Evolutionary conservation across 495 filamentous ascomycete genomes (phyloP), one percentile per base, ranked within the genome.

Genomic region (Coniosporium apollinis): DNA sequence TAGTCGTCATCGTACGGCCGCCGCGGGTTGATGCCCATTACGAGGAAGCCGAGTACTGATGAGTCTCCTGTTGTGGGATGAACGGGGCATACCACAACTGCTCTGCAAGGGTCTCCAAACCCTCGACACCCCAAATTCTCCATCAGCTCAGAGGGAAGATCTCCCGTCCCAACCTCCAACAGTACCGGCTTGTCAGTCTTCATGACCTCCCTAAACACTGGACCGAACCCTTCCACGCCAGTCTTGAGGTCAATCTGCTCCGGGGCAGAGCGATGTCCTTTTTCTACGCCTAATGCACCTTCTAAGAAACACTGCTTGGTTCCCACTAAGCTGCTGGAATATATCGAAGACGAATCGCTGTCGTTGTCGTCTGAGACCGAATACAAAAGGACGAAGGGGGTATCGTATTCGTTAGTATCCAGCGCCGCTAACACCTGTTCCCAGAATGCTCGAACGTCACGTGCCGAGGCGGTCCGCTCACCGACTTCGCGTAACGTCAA

Each of bases 1-100:
- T 80, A 82, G 44, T 79, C 75, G 33, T 72, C 66, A 44, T 82
- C 74, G 41, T 74, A 81, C 1, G 67, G 74, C 34, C 75, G 61
- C 19, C 76, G 56, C 22, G 76, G 76, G 51, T 82, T 82, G 3
- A 75, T 51, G 18, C 76, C 77, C 48, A 81, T 59, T 1, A 80
- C 69, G 19, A 81, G 55, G 44, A 81, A 82, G 2, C 77, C 77
- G 7, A 80, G 61, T 3, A 60, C 61, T 22, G 70, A 64, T n/a
- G 30, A 13, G 8, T 71, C 71, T 2, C 67, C 70, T 7, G 68
- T 78, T 11, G 74, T 79, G 1, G 75, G 70, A 42, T 77, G 72
- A 20, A 82, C 70, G 0, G 77, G 73, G 46, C 77, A 80, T 15
- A 79, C 61, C 15, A 82, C 74, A 20, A 72, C 67, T 2, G 73